These are phyloP conservation scores for Coemansia sp. DNA, from an alignment of 192 early-diverging fungal species.

Conservation along the genomic window DNA sequence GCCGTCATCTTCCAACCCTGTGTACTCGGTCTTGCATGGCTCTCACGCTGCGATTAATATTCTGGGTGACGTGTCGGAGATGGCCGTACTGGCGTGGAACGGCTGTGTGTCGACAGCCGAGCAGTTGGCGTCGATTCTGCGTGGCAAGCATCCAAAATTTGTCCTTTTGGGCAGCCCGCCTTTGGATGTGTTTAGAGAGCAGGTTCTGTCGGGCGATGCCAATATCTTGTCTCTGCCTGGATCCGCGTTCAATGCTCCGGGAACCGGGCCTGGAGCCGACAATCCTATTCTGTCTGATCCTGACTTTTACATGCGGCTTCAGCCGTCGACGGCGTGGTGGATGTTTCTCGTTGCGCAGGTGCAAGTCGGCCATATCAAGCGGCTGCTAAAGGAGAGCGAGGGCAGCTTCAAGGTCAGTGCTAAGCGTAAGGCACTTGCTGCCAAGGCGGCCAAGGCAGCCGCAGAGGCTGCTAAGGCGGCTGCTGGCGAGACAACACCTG, in stretches of 20 bases:
- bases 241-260: constrained; percentile 50
- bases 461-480: constrained; percentile 10
- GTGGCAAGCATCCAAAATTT: constrained; percentile 54
- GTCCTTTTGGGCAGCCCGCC: constrained; percentile 39
- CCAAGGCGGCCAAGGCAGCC: constrained; percentile 10
- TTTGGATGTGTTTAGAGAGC: constrained; percentile 38
- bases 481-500: background rate
- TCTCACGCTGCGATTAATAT: constrained; percentile 16
- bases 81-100: constrained; percentile 51
- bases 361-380: constrained; percentile 55
- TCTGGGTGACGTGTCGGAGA: constrained; percentile 42
- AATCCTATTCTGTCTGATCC: constrained; percentile 52
- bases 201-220: constrained; percentile 43
- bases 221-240: constrained; percentile 47
- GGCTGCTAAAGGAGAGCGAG: constrained; percentile 49
- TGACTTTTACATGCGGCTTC: constrained; percentile 53
- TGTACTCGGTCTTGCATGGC: background rate
- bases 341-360: constrained; percentile 54
- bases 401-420: constrained; percentile 46
- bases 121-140: constrained; percentile 49
- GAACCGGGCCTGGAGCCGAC: constrained; percentile 50
- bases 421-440: constrained; percentile 23
- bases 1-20: background rate
- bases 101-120: constrained; percentile 53
- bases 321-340: constrained; percentile 56